Conservation (phyloP, 352 stramenopile genomes). For the Phytophthora syringae region DNA sequence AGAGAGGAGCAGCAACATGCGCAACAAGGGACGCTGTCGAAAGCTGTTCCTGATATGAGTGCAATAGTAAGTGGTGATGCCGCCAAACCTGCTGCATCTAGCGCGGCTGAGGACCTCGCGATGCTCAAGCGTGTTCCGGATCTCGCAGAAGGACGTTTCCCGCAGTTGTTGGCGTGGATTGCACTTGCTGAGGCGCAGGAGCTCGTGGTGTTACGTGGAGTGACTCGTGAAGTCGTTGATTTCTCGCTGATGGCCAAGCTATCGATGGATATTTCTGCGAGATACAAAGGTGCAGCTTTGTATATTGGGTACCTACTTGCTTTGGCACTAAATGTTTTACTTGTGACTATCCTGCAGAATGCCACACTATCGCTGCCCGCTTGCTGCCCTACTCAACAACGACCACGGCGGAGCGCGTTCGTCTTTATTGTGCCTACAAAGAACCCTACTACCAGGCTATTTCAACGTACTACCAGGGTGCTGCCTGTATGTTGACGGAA, state of each 20-base stretch:
- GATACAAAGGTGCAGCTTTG: slow-evolving; percentile 50
- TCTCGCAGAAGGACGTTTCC: slow-evolving; percentile 54
- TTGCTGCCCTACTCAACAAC: slow-evolving; percentile 50
- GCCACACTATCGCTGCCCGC: slow-evolving; percentile 33
- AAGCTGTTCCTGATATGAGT: slow-evolving; percentile 5
- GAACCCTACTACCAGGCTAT: slow-evolving; percentile 62
- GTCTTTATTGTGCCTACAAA: slow-evolving; percentile 65
- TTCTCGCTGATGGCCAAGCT: slow-evolving; percentile 75
- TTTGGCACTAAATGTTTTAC: slow-evolving; percentile 3
- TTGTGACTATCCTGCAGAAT: slow-evolving; percentile 29
- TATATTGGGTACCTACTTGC: neutral
- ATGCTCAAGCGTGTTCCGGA: slow-evolving; percentile 59
- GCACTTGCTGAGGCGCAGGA: slow-evolving; percentile 70
- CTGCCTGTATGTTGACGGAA: slow-evolving; percentile 59
- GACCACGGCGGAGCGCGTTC: slow-evolving; percentile 43
- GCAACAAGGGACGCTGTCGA: slow-evolving; percentile 8
- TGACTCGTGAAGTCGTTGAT: slow-evolving; percentile 66
- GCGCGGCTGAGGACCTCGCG: slow-evolving; percentile 34
- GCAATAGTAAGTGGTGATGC: neutral
- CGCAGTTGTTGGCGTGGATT: slow-evolving; percentile 63
- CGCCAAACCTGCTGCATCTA: neutral
- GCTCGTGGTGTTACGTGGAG: slow-evolving; percentile 64
- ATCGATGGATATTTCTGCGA: slow-evolving; percentile 55
- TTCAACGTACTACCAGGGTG: slow-evolving; percentile 70
- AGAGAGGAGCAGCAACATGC: slow-evolving; percentile 52